Evolutionary conservation across 2,329 filamentous ascomycete species (phyloP), one percentile per base, ranked within the genome.

Genomic region (Amesomyces nigricolor): DNA sequence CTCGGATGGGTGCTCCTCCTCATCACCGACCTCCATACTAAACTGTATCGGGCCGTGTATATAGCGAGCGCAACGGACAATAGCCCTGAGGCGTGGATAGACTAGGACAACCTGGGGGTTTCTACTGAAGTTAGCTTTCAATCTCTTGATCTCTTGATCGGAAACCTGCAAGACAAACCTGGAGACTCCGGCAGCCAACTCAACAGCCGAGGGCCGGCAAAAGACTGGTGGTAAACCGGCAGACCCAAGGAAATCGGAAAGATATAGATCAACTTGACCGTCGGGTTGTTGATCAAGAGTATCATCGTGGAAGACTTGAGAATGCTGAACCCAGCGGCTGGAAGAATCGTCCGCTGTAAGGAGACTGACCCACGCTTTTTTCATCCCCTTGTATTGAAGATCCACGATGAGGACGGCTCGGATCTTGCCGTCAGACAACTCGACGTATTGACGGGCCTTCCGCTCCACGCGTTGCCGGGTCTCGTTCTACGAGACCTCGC

Each of bases 241-340:
- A 19, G 17, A 19, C 17, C 17, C 17, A 19, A 19, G 17, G 17
- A 19, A 19, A 19, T 19, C 17, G 42, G 54, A 56, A 14, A 56
- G 44, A 45, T 56, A 56, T 14, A 56, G 30, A 45, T 43, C 54
- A 30, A 56, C 38, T 42, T 49, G 49, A 19, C 49, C 54, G 8
- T 17, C 43, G n/a, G 49, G 54, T 42, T 53, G 49, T 53, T 56
- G 26, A 49, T 44, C 49, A 22, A 49, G 43, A 26, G 30, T 16
- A 40, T 56, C 48, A 16, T 49, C 54, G 19, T 52, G 16, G 16
- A 39, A 52, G n/a, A 52, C 10, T 37, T 56, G 37, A 37, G 22
- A 30, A 40, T 45, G 45, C 37, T 39, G 38, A 10, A 56, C 9
- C 54, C 47, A 56, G 53, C 16, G 5, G 22, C 44, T 50, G 13